Evolutionary conservation across 352 stramenopile genomes (phyloP), one percentile per base, ranked within the genome.

Genomic region (Phytophthora pinifolia): DNA sequence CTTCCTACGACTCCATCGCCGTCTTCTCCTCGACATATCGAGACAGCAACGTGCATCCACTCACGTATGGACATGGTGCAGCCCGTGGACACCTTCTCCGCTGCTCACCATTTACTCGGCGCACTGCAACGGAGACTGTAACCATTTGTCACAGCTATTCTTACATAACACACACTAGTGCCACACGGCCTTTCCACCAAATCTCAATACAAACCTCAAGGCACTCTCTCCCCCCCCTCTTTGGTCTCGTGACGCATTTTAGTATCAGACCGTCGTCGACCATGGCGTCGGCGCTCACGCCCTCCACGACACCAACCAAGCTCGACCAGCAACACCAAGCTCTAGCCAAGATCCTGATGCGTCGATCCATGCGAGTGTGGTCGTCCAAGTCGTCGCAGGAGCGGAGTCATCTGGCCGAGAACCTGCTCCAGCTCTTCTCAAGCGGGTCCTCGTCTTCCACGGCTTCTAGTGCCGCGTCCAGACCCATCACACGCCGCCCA

Each of bases 401-500:
- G 69, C 72, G 73, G n/a, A 41, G 41, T 20, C 49, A 68, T 36
- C 58, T 88, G 30, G 76, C 75, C 29, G 76, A 79, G 30, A 70
- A 72, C 36, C 50, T 89, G 2, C 41, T 85, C 32, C 76, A 87
- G 46, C 66, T 89, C 12, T 89, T 89, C 54, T 83, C 72, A 9
- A 77, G 68, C 30, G 62, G 58, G 7, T 64, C 74, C 6, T 62
- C 70, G 3, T 46, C 64, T 31, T 55, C 58, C 0, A 15, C 58
- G 2, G 29, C 50, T 7, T 44, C 36, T 18, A 62, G 27, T 15
- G 27, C 58, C n/a, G 31, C 62, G 4, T 41, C 62, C 45, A 49
- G 74, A 33, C 74, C 70, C 13, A 83, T 91, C 48, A 91, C 78
- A 52, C 74, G 81, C n/a, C 78, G 81, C 6, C 81, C 81, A n/a